Evolutionary conservation across 2,329 filamentous ascomycete genomes (phyloP).

Genomic region (Penicillium sp.): DNA sequence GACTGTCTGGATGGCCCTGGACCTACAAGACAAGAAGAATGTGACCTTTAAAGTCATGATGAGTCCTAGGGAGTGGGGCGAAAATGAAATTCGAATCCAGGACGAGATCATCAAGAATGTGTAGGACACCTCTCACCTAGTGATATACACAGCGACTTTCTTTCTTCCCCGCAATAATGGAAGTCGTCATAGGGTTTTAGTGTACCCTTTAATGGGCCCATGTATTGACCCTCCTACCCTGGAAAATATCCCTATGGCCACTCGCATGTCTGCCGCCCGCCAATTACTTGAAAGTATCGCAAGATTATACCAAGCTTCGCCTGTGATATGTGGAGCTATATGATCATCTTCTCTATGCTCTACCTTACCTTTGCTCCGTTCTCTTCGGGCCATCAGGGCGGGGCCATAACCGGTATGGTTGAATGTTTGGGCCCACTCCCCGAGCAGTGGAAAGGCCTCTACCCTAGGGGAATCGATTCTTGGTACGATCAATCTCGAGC

Average conservation of each 20-base stretch:
- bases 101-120: constrained; percentile 21
- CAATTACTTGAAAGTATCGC: constrained; percentile 27
- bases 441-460: constrained; percentile 24
- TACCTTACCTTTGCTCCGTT: constrained; percentile 23
- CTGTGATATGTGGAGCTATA: constrained; percentile 33
- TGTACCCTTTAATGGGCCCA: constrained; percentile 24
- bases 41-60: constrained; percentile 26
- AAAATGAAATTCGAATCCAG: constrained; percentile 20
- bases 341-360: constrained; percentile 27
- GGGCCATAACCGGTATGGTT: constrained; percentile 21
- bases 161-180: constrained; percentile 11
- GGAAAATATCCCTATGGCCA: constrained; percentile 16
- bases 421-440: constrained; percentile 25
- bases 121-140: constrained; percentile 17
- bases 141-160: constrained; percentile 22
- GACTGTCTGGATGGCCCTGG: constrained; percentile 28
- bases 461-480: neutral
- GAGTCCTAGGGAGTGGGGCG: constrained; percentile 13
- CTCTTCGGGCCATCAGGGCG: constrained; percentile 9
- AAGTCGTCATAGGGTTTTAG: constrained; percentile 19
- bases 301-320: constrained; percentile 26
- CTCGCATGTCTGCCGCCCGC: constrained; percentile 28
- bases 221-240: constrained; percentile 11
- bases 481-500: too few species aligned
- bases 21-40: constrained; percentile 16